Percentiles rank a stretch among this genome's conserved stretches.
phyloP scores from a whole-genome alignment of 1,284 basidiomycete species.

The Schizophyllum amplum region DNA sequence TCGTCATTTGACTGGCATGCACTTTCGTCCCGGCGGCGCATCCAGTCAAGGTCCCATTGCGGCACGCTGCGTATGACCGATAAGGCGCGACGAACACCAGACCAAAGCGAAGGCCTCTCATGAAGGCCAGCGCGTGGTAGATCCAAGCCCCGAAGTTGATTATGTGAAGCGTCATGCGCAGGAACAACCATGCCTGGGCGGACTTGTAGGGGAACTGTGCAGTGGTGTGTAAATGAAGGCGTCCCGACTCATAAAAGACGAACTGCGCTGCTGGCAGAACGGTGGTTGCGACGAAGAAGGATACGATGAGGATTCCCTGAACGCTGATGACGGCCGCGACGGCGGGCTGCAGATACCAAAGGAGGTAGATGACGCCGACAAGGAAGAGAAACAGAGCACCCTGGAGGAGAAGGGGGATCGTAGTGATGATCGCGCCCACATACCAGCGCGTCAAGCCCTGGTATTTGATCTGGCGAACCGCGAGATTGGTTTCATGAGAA shows the following conservation, averaged over 20 bases:
- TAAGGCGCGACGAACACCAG: not conserved
- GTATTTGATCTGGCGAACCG: slow-evolving; percentile 24
- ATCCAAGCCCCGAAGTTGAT: not conserved
- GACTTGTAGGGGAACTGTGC: not conserved
- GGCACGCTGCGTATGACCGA: not conserved
- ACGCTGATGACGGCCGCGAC: not conserved
- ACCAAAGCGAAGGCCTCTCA: not conserved
- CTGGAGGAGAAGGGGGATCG: slow-evolving; percentile 33
- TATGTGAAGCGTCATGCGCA: not conserved
- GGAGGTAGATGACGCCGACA: slow-evolving; percentile 30
- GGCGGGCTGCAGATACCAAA: slow-evolving; percentile 21
- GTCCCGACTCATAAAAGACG: not conserved
- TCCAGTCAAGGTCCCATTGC: not conserved
- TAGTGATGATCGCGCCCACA: slow-evolving; percentile 28
- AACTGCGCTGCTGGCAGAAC: not conserved
- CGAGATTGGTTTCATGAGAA: not conserved
- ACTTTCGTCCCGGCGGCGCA: not conserved
- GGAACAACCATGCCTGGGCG: not conserved
- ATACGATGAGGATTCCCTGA: not conserved
- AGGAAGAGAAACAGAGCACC: slow-evolving; percentile 34
- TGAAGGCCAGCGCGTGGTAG: not conserved
- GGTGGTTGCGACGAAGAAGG: not conserved
- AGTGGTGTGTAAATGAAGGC: not conserved
- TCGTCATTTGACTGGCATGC: not conserved
- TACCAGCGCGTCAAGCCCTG: slow-evolving; percentile 29